phyloP scores from a whole-genome alignment of 129 eudicot species.

The Apium graveolens region DNA sequence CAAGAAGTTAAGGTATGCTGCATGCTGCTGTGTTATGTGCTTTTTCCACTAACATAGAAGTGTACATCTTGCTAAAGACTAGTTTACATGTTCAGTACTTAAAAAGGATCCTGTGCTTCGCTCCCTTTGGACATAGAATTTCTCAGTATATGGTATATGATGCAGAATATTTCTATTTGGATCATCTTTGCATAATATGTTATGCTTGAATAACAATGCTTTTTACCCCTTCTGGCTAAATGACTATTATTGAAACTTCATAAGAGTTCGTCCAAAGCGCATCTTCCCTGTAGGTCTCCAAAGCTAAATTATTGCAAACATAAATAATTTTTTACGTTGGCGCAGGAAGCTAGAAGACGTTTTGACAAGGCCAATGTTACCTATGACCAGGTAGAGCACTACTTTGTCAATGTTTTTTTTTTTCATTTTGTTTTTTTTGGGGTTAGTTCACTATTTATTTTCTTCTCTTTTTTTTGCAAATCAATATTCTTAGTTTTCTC shows the following conservation, averaged over 20 bases:
- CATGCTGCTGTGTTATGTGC: conserved; percentile 14
- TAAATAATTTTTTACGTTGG: background rate
- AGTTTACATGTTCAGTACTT: background rate
- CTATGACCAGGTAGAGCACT: conserved; percentile 76
- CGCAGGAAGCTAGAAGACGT: conserved; percentile 95
- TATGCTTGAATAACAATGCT: background rate
- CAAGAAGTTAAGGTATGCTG: conserved; percentile 72
- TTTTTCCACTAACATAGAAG: background rate
- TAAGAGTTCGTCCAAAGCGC: background rate
- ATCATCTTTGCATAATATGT: conserved; percentile 5
- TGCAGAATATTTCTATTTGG: background rate
- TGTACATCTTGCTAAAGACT: background rate
- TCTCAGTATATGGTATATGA: background rate
- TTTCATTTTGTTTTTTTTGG: background rate
- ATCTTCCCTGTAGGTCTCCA: background rate
- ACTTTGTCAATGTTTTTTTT: background rate
- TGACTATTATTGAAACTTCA: background rate
- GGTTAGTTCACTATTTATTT: background rate
- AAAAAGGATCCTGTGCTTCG: background rate
- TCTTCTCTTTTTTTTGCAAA: background rate
- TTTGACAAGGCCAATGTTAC: conserved; percentile 80
- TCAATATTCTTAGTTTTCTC: background rate
- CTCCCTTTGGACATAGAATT: background rate
- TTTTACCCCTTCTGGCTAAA: background rate
- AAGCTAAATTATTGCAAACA: background rate